phyloP scores from a whole-genome alignment of 345 rosid species.

The Cardiospermum halicacabum region DNA sequence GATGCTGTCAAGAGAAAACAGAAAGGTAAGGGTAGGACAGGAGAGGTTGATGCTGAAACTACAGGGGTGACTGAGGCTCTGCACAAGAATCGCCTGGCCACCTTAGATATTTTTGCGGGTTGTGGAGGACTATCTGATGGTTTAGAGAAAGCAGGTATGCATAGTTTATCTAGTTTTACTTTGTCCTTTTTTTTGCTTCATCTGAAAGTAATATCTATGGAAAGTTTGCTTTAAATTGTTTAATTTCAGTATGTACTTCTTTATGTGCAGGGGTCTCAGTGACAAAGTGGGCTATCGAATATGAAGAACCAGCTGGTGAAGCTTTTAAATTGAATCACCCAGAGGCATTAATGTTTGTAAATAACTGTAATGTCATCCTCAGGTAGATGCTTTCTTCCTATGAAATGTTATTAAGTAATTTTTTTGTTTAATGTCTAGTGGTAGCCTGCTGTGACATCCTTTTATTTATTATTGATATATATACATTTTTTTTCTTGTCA shows the following conservation, averaged over 20 bases:
- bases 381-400: conserved; percentile 25
- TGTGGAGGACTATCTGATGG: conserved; percentile 81
- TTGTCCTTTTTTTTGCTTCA: background rate
- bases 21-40: conserved; percentile 63
- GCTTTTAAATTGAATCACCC: conserved; percentile 70
- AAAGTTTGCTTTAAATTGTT: background rate
- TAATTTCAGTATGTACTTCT: background rate
- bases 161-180: too few species aligned
- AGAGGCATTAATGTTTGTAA: conserved; percentile 51
- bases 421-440: background rate
- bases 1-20: conserved; percentile 50
- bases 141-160: conserved; percentile 37
- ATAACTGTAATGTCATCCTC: conserved; percentile 84
- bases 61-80: conserved; percentile 27
- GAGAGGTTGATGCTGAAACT: conserved; percentile 28
- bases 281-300: conserved; percentile 88
- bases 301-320: conserved; percentile 82
- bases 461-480: too few species aligned
- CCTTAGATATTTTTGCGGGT: conserved; percentile 68
- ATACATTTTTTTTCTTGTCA: background rate
- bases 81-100: conserved; percentile 31
- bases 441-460: background rate
- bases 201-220: background rate
- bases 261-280: conserved; percentile 45
- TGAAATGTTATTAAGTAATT: background rate